Evolutionary conservation across 371 early-diverging fungal genomes (phyloP).

Genomic region (Zancudomyces culisetae): DNA sequence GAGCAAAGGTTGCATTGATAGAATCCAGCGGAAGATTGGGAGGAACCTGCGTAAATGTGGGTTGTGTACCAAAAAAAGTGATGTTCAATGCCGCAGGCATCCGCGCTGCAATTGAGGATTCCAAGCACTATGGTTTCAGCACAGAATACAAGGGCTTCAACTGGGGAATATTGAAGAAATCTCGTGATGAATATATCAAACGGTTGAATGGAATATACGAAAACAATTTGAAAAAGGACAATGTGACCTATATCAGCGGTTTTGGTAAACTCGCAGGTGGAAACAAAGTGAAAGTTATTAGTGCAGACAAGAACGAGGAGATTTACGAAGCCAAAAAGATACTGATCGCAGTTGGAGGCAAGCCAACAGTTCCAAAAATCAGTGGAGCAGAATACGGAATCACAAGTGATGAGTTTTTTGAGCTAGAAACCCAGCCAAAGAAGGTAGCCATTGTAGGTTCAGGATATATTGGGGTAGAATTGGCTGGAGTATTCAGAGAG

Average conservation of each 20-base stretch:
- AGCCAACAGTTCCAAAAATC: constrained; percentile 45
- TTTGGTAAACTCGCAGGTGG: constrained; percentile 60
- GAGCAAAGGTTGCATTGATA: constrained; percentile 77
- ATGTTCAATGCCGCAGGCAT: constrained; percentile 89
- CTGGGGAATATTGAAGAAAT: constrained; percentile 57
- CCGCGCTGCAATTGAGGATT: constrained; percentile 70
- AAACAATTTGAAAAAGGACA: constrained; percentile 69
- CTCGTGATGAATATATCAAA: constrained; percentile 87
- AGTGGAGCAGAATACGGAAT: constrained; percentile 79
- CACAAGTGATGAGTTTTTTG: constrained; percentile 91
- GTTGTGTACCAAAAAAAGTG: constrained; percentile 98
- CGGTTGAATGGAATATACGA: constrained; percentile 93
- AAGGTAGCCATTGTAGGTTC: constrained; percentile 75
- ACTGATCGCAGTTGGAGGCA: constrained; percentile 75
- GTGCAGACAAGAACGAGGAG: constrained; percentile 15
- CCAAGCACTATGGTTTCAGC: constrained; percentile 73
- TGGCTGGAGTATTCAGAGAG: constrained; percentile 83
- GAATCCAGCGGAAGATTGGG: constrained; percentile 71
- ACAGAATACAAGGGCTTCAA: constrained; percentile 23
- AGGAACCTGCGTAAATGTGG: constrained; percentile 92
- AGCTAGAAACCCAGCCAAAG: constrained; percentile 74
- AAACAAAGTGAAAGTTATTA: constrained; percentile 48
- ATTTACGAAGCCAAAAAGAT: constrained; percentile 60
- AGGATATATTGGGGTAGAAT: constrained; percentile 91
- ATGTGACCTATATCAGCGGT: constrained; percentile 64